Evolutionary conservation across 2,329 filamentous ascomycete genomes (phyloP).

Genomic region (Claviceps digitariae): DNA sequence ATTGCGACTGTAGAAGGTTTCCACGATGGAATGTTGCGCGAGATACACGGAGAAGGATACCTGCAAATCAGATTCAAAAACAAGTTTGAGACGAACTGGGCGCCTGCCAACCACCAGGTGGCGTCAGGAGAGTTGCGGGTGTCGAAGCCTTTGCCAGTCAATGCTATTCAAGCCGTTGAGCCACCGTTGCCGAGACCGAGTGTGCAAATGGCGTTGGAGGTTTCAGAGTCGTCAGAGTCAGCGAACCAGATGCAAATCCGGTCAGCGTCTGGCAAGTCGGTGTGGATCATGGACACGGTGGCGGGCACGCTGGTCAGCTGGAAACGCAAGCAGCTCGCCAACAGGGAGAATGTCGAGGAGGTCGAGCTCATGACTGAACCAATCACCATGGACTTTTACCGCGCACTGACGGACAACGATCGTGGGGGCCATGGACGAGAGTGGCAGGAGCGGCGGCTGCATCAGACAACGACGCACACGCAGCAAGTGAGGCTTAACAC

Average conservation of each 20-base stretch:
- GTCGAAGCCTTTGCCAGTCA: constrained; percentile 18
- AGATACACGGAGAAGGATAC: constrained; percentile 26
- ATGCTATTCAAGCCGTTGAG: constrained; percentile 9
- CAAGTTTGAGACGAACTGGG: constrained; percentile 34
- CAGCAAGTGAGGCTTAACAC: constrained; percentile 21
- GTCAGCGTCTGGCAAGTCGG: constrained; percentile 20
- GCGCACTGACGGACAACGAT: constrained; percentile 55
- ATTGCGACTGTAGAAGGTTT: constrained; percentile 20
- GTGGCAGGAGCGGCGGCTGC: constrained; percentile 36
- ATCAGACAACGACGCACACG: constrained; percentile 31
- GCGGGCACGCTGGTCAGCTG: constrained; percentile 30
- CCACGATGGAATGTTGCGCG: constrained; percentile 11
- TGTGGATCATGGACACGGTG: constrained; percentile 30
- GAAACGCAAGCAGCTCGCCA: constrained; percentile 17
- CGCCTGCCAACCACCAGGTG: constrained; percentile 33
- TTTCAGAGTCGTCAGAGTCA: constrained; percentile 1
- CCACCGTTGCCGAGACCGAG: constrained; percentile 11
- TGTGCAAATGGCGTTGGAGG: constrained; percentile 6
- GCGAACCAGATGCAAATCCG: constrained; percentile 18
- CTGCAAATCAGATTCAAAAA: constrained; percentile 35
- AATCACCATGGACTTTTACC: constrained; percentile 42
- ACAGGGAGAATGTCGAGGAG: neutral
- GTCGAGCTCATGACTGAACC: constrained; percentile 31
- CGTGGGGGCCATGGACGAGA: constrained; percentile 40
- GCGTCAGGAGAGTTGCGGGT: constrained; percentile 35